Conservation (phyloP, 164 flowering plant genomes). For the Hamamelis virginiana region DNA sequence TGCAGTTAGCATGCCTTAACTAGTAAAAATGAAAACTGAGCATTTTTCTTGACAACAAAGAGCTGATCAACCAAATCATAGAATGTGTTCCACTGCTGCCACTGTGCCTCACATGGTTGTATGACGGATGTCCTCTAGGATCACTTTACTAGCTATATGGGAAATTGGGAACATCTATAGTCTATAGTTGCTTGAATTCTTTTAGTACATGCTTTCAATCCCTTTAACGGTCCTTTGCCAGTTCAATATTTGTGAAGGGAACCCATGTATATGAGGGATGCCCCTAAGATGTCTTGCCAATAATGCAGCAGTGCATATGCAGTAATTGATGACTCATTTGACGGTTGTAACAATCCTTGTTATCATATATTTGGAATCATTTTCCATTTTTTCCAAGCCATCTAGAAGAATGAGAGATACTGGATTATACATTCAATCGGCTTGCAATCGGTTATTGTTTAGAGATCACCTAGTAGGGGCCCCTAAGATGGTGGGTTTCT, state of each 20-base stretch:
- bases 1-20: too few species aligned
- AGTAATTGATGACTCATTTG: too few species aligned
- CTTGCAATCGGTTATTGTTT: background rate
- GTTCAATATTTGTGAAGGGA: background rate
- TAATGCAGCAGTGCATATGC: too few species aligned
- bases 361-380: too few species aligned
- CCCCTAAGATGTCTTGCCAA: too few species aligned
- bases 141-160: background rate
- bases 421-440: background rate
- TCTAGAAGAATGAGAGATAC: background rate
- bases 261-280: too few species aligned
- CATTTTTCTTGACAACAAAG: too few species aligned
- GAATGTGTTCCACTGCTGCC: too few species aligned
- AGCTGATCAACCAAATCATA: too few species aligned
- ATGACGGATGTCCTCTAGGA: background rate
- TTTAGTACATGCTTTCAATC: background rate
- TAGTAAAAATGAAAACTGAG: too few species aligned
- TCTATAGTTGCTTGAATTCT: background rate
- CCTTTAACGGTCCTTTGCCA: background rate
- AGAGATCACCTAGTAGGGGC: background rate
- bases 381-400: background rate
- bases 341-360: too few species aligned
- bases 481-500: background rate
- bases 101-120: background rate
- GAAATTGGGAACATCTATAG: too few species aligned